Evolutionary conservation across 257 asterid genomes (phyloP), one percentile per base, ranked within the genome.

Genomic region (Galeopsis tetrahit): DNA sequence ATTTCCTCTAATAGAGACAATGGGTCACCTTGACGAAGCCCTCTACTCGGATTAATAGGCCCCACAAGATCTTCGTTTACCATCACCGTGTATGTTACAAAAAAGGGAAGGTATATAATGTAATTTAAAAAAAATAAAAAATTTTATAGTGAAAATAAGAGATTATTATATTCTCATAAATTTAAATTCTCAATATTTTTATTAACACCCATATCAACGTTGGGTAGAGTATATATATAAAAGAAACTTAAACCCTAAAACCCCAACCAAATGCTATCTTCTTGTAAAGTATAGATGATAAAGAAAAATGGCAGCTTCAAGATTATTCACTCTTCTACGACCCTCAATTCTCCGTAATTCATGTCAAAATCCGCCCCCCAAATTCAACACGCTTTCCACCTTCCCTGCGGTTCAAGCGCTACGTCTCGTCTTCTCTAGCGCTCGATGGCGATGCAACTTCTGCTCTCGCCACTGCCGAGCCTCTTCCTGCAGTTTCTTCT

Each of bases 301-400:
- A 11, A 39, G 6, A 28, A 34, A 68, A 74, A 78, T 79, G 75
- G 84, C 93, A 31, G 70, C 85, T 75, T 85, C 88, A 59, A 80
- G 85, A 33, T 61, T 90, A 10, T 84, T 85, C 82, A 55, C 77
- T 69, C 80, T 80, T 46, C 55, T 86, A 11, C 93, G 87, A 31
- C 66, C 91, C 28, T 82, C 96, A 51, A 21, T 86, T 49, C 66
- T 77, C 76, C 88, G 84, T 69, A 75, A 68, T 67, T 43, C 76
- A 49, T 49, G 77, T 53, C 80, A 79, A 44, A 10, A 70, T 10
- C 56, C 77, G 21, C 73, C 65, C 31, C 65, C 68, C 8, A 69
- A 80, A 39, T 55, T 75, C 85, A 49, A 66, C 73, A 77, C 61
- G 78, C 21, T 63, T 77, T 65, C 76, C 74, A 42, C 76, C 68